Evolutionary conservation across 106 monocot genomes (phyloP), one percentile per base, ranked within the genome.

Genomic region (Narthecium ossifragum): DNA sequence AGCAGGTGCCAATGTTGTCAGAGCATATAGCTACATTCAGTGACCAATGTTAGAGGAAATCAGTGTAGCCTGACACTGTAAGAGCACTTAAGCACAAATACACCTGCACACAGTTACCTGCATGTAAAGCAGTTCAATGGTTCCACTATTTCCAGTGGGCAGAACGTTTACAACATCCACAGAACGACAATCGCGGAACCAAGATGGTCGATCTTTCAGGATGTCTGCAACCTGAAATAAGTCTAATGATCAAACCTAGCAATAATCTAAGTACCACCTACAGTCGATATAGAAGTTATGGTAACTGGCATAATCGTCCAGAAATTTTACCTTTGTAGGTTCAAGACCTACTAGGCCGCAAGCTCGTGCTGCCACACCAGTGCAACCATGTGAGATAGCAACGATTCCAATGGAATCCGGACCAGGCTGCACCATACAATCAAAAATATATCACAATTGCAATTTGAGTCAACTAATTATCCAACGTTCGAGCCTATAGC

Each of bases 281-380:
- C 1, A 27, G 46, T 12, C 23, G 9, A 46, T 12, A 59, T 31
- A 58, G 8, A 6, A 15, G 34, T 6, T 14, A 50, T 17, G n/a
- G 27, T 14, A 31, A 23, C 11, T 34, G 10, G n/a, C 14, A 46
- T 22, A 34, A 29, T 51, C n/a, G n/a, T n/a, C n/a, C n/a, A n/a
- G n/a, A n/a, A n/a, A n/a, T n/a, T n/a, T n/a, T 65, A 81, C 85
- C 72, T 68, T 78, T 10, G 81, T 66, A 55, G 86, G 81, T 62
- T 86, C 81, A 34, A 86, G 29, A 50, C 75, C 61, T 6, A 86
- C 78, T 21, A 81, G 75, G 61, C 81, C 81, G 38, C 81, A 86
- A 75, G 81, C 86, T 68, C 86, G 78, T 81, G 86, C 82, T 55
- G 82, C 86, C 72, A 87, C 82, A 72, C 86, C 86, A 71, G 82